These are phyloP conservation scores for Selaginella moellendorffii DNA, from an alignment of 75 land plant species.

Conservation along the genomic window DNA sequence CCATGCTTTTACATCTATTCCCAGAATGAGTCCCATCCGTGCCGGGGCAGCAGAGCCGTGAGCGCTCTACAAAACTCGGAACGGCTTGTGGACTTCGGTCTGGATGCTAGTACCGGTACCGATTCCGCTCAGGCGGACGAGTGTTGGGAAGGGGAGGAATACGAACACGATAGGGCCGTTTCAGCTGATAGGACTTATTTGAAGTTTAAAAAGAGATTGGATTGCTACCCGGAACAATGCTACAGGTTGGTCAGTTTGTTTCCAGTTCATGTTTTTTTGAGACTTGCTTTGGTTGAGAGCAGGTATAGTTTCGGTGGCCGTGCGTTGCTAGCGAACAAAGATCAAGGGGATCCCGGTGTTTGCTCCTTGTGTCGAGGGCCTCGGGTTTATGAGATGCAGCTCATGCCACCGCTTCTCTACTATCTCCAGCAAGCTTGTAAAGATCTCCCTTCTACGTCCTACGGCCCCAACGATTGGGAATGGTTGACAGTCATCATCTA, in stretches of 20 bases:
- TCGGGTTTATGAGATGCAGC: conserved; percentile 79
- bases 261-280: neutral
- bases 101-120: conserved; percentile 3
- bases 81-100: conserved; percentile 12
- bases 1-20: conserved; percentile 83
- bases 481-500: conserved; percentile 70
- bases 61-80: conserved; percentile 24
- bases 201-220: conserved; percentile 76
- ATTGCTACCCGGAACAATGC: conserved; percentile 82
- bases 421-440: conserved; percentile 63
- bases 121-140: conserved; percentile 30
- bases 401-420: conserved; percentile 80
- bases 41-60: conserved; percentile 22
- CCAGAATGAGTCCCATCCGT: conserved; percentile 38
- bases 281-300: conserved; percentile 2
- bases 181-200: conserved; percentile 69
- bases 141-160: conserved; percentile 57
- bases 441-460: conserved; percentile 21
- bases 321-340: conserved; percentile 46
- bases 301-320: conserved; percentile 68
- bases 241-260: conserved; percentile 59
- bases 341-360: conserved; percentile 31
- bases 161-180: conserved; percentile 69
- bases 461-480: conserved; percentile 45
- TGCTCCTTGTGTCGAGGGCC: conserved; percentile 54